Evolutionary conservation across 2,329 filamentous ascomycete genomes (phyloP), one percentile per base, ranked within the genome.

Genomic region (Lasiodiplodia sp.): DNA sequence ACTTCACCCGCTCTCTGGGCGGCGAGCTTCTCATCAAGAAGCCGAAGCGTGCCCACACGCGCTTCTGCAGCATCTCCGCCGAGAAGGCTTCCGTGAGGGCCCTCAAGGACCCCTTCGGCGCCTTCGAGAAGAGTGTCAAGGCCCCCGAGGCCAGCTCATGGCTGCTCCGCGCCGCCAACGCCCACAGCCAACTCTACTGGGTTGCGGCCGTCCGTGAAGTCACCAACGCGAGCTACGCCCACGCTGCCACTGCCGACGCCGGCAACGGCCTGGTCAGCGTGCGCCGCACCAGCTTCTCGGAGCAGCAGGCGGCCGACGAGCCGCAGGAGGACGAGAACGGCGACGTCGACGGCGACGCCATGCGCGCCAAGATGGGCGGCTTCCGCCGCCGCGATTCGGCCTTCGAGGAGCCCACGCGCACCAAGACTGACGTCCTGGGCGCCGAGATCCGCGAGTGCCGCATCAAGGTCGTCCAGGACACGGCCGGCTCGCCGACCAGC

Each of bases 361-460:
- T 53, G 66, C 47, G 56, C 21, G 10, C 18, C 28, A 67, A 52
- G 65, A 60, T 37, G 65, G 28, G 63, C 6, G 44, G 31, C 6
- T 55, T 38, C n/a, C 28, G 52, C 23, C 40, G 67, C 18, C 37
- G 67, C 14, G 67, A 68, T 21, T 57, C 51, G 11, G 67, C 52
- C 4, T 68, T 68, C 40, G 67, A 68, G 58, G 60, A 68, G 60
- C 67, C 67, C 12, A 68, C 67, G 10, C 28, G 23, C 40, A 68
- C 67, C 25, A 68, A 68, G 67, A 64, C 51, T 51, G 67, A 68
- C 40, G 67, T 68, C 18, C 18, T 68, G 25, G 67, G 67, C 28
- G 38, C 60, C 11, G 67, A 68, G 67, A 53, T 68, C 18, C 34
- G 67, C 25, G 67, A 65, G 37, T 60, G 63, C 47, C 10, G 57